Evolutionary conservation across 2,329 filamentous ascomycete genomes (phyloP).

Genomic region (Cadophora malorum): DNA sequence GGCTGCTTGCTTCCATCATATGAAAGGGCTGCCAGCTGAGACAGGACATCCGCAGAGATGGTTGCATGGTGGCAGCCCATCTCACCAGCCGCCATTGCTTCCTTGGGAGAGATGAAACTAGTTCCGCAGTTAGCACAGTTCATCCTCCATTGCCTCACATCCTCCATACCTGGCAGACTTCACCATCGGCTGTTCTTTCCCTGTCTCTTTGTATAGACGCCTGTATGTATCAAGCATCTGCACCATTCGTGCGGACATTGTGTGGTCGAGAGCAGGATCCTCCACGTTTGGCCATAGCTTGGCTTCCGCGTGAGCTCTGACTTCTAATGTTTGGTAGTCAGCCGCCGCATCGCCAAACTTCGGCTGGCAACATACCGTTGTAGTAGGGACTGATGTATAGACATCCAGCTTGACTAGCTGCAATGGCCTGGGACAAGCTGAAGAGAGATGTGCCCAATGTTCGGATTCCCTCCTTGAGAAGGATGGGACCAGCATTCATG

Average conservation of each 20-base stretch:
- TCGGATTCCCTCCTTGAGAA: conserved; percentile 25
- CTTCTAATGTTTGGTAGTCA: conserved; percentile 9
- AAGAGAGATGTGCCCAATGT: conserved; percentile 24
- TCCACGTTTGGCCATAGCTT: conserved; percentile 22
- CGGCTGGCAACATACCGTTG: conserved; percentile 13
- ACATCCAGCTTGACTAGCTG: conserved; percentile 25
- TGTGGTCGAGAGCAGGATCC: conserved; percentile 23
- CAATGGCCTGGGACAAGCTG: conserved; percentile 24
- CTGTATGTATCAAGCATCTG: conserved; percentile 27
- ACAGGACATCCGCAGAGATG: conserved; percentile 22
- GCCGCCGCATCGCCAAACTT: not conserved
- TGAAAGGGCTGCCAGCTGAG: conserved; percentile 14
- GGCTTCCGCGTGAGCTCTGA: conserved; percentile 22
- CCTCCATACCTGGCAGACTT: conserved; percentile 23
- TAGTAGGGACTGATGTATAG: conserved; percentile 26
- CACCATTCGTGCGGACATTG: conserved; percentile 24
- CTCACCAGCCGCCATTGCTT: conserved; percentile 25
- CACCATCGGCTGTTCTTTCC: conserved; percentile 25
- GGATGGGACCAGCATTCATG: conserved; percentile 26
- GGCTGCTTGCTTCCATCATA: conserved; percentile 26
- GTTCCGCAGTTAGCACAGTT: not conserved
- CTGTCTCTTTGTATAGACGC: conserved; percentile 28
- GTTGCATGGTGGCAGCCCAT: conserved; percentile 27
- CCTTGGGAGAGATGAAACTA: conserved; percentile 25
- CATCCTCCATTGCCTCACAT: not conserved